Conservation (phyloP, 805 yeast species). For the Saturnispora zaruensis region DNA sequence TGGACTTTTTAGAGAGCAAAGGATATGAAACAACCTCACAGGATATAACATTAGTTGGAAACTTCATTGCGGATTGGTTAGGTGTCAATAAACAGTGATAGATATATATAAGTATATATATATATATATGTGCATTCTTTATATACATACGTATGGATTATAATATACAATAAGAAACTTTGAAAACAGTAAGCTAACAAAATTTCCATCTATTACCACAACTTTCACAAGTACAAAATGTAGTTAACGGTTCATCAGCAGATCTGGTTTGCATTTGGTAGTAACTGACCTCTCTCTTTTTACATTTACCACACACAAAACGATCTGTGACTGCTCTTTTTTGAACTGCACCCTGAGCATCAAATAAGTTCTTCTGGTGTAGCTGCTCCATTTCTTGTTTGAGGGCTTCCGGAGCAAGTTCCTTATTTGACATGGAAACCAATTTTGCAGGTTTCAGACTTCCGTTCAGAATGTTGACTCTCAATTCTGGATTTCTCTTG, state of each 20-base stretch:
- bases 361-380: constrained; percentile 81
- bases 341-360: constrained; percentile 96
- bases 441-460: constrained; percentile 58
- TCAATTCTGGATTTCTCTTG: constrained; percentile 78
- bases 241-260: constrained; percentile 97
- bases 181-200: constrained; percentile 35
- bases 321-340: constrained; percentile 94
- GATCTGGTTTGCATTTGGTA: constrained; percentile 97
- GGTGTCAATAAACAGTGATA: constrained; percentile 1
- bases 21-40: constrained; percentile 5
- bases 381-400: constrained; percentile 78
- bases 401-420: constrained; percentile 88
- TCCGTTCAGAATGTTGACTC: constrained; percentile 59
- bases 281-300: constrained; percentile 92
- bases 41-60: constrained; percentile 11
- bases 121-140: neutral
- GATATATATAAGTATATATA: neutral
- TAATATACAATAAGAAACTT: neutral
- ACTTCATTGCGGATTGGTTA: constrained; percentile 8
- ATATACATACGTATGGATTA: neutral
- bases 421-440: constrained; percentile 81
- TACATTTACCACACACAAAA: constrained; percentile 96
- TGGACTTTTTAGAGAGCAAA: constrained; percentile 6
- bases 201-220: constrained; percentile 99
- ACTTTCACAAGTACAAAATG: constrained; percentile 94